Conservation (phyloP, 225 moss, liverwort and hornwort species). For the Physcomitrellopsis africana region DNA sequence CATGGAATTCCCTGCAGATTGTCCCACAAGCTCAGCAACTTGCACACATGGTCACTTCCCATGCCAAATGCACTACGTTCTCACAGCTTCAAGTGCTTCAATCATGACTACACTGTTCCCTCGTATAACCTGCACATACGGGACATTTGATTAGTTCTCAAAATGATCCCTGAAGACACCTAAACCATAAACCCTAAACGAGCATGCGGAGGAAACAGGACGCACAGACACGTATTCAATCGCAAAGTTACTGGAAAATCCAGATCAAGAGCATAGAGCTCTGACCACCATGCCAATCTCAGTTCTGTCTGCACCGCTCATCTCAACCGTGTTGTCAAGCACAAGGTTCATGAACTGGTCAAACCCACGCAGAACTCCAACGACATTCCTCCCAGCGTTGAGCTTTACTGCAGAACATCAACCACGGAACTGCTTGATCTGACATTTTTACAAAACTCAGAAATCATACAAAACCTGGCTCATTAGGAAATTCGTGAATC, state of each 20-base stretch:
- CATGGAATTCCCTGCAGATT: constrained; percentile 5
- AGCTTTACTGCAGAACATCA: constrained; percentile 71
- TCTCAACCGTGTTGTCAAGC: constrained; percentile 93
- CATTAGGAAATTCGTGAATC: neutral
- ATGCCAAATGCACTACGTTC: constrained; percentile 35
- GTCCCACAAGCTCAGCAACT: neutral
- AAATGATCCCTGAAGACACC: neutral
- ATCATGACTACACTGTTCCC: constrained; percentile 99
- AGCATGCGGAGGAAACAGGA: neutral
- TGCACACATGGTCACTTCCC: constrained; percentile 7
- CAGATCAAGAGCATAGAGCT: too few species aligned
- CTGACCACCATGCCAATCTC: constrained; percentile 99
- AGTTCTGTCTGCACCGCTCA: constrained; percentile 80
- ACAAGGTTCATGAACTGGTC: constrained; percentile 99
- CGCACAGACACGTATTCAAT: neutral
- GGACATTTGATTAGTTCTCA: constrained; percentile 11
- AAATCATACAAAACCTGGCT: neutral
- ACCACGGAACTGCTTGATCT: neutral
- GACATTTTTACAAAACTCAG: neutral
- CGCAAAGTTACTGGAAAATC: too few species aligned
- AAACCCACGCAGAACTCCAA: constrained; percentile 90
- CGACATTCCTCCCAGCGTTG: constrained; percentile 87
- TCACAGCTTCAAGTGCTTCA: constrained; percentile 87
- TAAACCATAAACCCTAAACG: too few species aligned
- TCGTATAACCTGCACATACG: constrained; percentile 75